Base-by-base conservation (phyloP, 106 monocot genomes). In the Phalaenopsis equestris region DNA sequence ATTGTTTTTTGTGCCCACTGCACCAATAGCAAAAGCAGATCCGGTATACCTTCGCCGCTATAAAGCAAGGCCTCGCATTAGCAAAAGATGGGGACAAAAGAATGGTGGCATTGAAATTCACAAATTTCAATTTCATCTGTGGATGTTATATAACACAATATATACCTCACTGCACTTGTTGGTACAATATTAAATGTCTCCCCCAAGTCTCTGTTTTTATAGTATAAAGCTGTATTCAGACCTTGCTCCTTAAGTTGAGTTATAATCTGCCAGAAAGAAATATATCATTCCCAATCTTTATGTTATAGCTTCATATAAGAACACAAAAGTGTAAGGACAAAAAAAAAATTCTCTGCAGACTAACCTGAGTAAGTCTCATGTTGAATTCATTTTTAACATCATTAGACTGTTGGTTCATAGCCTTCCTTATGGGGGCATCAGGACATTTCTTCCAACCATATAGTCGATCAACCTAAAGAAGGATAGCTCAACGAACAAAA, bases 1-100 rank as follows among this genome's bases (percentile, higher is more conserved):
- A 99, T 99, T 58, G 90, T 99, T 79, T 91, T 99, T 57, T 99
- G 98, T 47, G 98, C 91, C 94, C 94, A 93, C 80, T 93, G 90
- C 19, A 99, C 87, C 72, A 99, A 81, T 52, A 99, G 83, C 46
- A 99, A 78, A 75, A 95, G 89, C 61, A 99, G 89, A 86, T 99
- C 98, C 1, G 98, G 92, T 47, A 99, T 91, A 41, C 98, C 94
- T 84, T 99, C 98, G 7, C 98, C 98, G 84, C 98, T 99, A 75
- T 24, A 67, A 77, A 79, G 81, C 24, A 82, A 83, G 36, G 65
- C 8, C 80, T 11, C 41, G 55, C 19, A 37, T 83, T 84, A 80
- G 56, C 4, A 5, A 72, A 79, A 73, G 78, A 14, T 30, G 57
- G 38, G 74, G n/a, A 15, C 47, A 36, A 19, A 79, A 49, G 16